A percentile compares a stretch with the other conserved stretches of the same genome.
phyloP scores from a whole-genome alignment of 2,329 filamentous ascomycete genomes.

The Aspergillus vadensis region DNA sequence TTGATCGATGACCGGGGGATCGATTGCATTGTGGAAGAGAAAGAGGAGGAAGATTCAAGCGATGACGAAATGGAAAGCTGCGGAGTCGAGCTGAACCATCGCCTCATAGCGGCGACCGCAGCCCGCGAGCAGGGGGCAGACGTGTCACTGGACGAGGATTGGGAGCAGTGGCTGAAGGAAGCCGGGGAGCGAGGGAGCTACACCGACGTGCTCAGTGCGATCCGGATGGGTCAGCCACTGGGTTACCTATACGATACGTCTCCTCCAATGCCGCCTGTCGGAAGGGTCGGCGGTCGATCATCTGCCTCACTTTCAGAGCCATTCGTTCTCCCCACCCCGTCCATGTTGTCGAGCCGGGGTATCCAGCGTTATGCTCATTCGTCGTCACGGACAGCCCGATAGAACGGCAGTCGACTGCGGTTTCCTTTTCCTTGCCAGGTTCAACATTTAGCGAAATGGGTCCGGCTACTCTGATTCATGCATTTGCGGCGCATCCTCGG shows the following conservation, averaged over 20 bases:
- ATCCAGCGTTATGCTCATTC: slow-evolving; percentile 27
- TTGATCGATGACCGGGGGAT: slow-evolving; percentile 28
- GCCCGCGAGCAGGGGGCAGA: slow-evolving; percentile 53
- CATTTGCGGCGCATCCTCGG: slow-evolving; percentile 29
- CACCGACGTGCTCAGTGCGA: slow-evolving; percentile 43
- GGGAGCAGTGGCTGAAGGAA: slow-evolving; percentile 62
- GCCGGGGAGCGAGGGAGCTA: slow-evolving; percentile 54
- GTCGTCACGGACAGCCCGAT: slow-evolving; percentile 32
- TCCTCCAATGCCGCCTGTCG: slow-evolving; percentile 20
- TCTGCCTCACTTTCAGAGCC: slow-evolving; percentile 25
- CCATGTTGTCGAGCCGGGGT: slow-evolving; percentile 24
- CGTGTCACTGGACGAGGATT: slow-evolving; percentile 49
- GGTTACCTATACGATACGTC: slow-evolving; percentile 31
- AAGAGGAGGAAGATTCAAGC: slow-evolving; percentile 46
- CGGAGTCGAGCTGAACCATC: slow-evolving; percentile 55
- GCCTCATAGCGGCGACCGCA: slow-evolving; percentile 55
- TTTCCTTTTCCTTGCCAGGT: slow-evolving; percentile 13
- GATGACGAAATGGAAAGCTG: slow-evolving; percentile 54
- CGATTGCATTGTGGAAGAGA: slow-evolving; percentile 26
- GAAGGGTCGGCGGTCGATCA: slow-evolving; percentile 22
- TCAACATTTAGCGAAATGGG: slow-evolving; percentile 7
- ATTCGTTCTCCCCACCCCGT: slow-evolving; percentile 26
- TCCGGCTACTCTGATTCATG: slow-evolving; percentile 14
- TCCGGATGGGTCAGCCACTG: slow-evolving; percentile 40
- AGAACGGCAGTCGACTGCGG: slow-evolving; percentile 11